These are phyloP conservation scores for Candida mesenterica DNA, from an alignment of 1,139 yeast species.

Conservation along the genomic window DNA sequence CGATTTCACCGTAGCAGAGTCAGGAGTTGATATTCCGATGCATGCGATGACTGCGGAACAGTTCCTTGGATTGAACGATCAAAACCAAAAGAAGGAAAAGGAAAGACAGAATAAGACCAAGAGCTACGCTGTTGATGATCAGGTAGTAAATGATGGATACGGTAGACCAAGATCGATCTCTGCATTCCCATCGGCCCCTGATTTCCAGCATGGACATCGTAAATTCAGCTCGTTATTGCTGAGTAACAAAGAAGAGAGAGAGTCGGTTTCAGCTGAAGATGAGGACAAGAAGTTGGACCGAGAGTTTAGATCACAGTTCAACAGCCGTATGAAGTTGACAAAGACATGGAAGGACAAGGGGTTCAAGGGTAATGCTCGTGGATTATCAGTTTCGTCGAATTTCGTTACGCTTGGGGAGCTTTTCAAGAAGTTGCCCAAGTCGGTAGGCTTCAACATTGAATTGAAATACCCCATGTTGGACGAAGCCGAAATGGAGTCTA, in stretches of 20 bases:
- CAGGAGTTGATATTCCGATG: slow-evolving; percentile 97
- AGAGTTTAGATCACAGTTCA: slow-evolving; percentile 39
- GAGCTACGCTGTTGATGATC: slow-evolving; percentile 39
- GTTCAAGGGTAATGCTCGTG: slow-evolving; percentile 89
- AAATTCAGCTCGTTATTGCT: slow-evolving; percentile 10
- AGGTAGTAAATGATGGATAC: slow-evolving; percentile 28
- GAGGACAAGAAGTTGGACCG: slow-evolving; percentile 35
- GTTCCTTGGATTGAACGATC: slow-evolving; percentile 63
- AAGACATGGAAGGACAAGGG: slow-evolving; percentile 85
- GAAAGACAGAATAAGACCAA: slow-evolving; percentile 6
- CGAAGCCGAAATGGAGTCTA: slow-evolving; percentile 85
- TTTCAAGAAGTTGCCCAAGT: slow-evolving; percentile 74
- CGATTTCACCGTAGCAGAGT: slow-evolving; percentile 91
- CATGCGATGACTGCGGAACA: slow-evolving; percentile 89
- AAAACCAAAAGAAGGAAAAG: slow-evolving; percentile 16
- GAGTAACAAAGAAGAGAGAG: slow-evolving; percentile 6
- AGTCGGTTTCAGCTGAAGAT: slow-evolving; percentile 15
- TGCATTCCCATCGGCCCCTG: slow-evolving; percentile 36
- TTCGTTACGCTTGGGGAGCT: slow-evolving; percentile 87
- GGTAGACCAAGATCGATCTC: slow-evolving; percentile 43
- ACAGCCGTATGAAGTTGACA: slow-evolving; percentile 78
- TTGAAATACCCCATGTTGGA: slow-evolving; percentile 95
- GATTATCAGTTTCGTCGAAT: slow-evolving; percentile 85
- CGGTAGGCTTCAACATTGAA: slow-evolving; percentile 92
- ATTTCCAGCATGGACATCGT: slow-evolving; percentile 13